These are phyloP conservation scores for Blastobotrys petasosporus DNA, from an alignment of 1,139 yeast species.

Conservation along the genomic window DNA sequence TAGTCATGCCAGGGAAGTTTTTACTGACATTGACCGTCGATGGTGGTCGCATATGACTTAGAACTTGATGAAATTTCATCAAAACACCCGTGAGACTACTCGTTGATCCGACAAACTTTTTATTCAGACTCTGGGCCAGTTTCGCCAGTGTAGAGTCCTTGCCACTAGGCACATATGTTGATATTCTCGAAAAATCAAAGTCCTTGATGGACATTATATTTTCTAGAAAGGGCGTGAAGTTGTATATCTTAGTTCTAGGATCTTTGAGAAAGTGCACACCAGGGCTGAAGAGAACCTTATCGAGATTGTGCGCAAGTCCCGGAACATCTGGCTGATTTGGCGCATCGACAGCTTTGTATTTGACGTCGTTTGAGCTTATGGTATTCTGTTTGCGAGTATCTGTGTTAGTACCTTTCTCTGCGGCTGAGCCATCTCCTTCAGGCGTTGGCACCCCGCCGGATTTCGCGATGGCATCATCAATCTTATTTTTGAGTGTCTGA, in stretches of 20 bases:
- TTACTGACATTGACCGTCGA: conserved; percentile 42
- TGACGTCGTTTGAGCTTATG: no score
- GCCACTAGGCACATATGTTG: conserved; percentile 60
- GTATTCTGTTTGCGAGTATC: no score
- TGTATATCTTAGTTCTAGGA: conserved; percentile 65
- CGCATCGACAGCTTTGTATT: conserved; percentile 20
- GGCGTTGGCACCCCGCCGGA: no score
- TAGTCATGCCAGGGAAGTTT: conserved; percentile 35
- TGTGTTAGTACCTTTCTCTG: no score
- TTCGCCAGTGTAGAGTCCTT: conserved; percentile 50
- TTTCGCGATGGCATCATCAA: no score
- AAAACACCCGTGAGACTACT: conserved; percentile 78
- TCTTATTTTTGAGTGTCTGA: no score
- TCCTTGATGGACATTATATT: conserved; percentile 60
- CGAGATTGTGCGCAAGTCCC: conserved; percentile 54
- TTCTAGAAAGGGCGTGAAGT: conserved; percentile 59
- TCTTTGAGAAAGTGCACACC: conserved; percentile 79
- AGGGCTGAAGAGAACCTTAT: conserved; percentile 69
- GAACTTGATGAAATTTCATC: conserved; percentile 61
- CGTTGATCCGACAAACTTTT: conserved; percentile 69
- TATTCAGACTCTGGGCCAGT: conserved; percentile 41
- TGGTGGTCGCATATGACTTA: conserved; percentile 57
- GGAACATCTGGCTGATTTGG: conserved; percentile 36
- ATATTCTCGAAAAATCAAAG: conserved; percentile 56
- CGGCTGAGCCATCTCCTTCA: no score